Percentiles rank a stretch among this genome's conserved stretches.
Conservation (phyloP, 805 yeast species). For the Diddensiella transvaalensis region DNA sequence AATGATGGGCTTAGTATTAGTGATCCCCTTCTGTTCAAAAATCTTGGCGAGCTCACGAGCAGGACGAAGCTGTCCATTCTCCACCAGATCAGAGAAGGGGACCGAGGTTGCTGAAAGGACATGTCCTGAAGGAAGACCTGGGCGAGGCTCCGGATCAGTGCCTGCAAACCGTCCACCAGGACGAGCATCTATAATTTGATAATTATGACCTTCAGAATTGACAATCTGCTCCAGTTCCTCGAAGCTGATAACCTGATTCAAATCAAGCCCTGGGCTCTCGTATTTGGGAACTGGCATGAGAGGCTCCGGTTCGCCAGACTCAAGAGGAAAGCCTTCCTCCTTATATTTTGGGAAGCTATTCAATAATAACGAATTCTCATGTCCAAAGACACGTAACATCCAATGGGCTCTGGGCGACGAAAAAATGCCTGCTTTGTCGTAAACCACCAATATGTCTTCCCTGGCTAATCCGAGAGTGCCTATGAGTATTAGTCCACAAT, state of each 20-base stretch:
- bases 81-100: slow-evolving; percentile 61
- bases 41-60: slow-evolving; percentile 44
- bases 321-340: slow-evolving; percentile 44
- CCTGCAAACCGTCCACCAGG: slow-evolving; percentile 74
- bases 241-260: slow-evolving; percentile 55
- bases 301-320: slow-evolving; percentile 29
- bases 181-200: slow-evolving; percentile 77
- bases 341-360: slow-evolving; percentile 63
- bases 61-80: slow-evolving; percentile 51
- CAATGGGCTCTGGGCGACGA: slow-evolving; percentile 90
- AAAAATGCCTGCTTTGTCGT: slow-evolving; percentile 81
- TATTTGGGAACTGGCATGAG: slow-evolving; percentile 24
- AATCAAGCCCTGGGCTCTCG: slow-evolving; percentile 33
- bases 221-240: slow-evolving; percentile 66
- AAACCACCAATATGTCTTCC: slow-evolving; percentile 66
- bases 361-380: slow-evolving; percentile 60
- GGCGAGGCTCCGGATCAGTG: slow-evolving; percentile 79
- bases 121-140: slow-evolving; percentile 87
- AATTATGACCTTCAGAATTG: slow-evolving; percentile 30
- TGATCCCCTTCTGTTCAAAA: slow-evolving; percentile 42
- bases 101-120: slow-evolving; percentile 74
- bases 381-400: slow-evolving; percentile 77
- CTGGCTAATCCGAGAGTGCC: slow-evolving; percentile 29
- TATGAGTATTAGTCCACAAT: no score
- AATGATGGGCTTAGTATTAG: slow-evolving; percentile 56